Percentiles rank a stretch among this genome's conserved stretches.
Evolutionary conservation across 2,329 filamentous ascomycete species (phyloP).

Genomic region (Alternaria conjuncta): DNA sequence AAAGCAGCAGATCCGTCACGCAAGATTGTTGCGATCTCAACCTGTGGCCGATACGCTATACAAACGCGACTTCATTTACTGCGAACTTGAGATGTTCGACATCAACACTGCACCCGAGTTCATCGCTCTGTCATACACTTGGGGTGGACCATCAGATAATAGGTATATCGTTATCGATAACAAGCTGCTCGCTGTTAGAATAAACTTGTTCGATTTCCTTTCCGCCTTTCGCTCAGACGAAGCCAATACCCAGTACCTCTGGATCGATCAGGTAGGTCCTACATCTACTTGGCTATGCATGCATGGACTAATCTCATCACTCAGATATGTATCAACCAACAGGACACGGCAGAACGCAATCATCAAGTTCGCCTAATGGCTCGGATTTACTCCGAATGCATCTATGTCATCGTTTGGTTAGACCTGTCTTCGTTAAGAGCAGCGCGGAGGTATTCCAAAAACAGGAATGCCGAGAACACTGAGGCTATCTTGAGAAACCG

Average conservation of each 20-base stretch:
- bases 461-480: neutral
- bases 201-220: slow-evolving; percentile 1
- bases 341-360: neutral
- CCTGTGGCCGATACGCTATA: neutral
- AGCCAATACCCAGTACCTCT: neutral
- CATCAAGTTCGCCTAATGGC: slow-evolving; percentile 12
- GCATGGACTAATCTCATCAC: neutral
- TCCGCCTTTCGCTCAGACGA: neutral
- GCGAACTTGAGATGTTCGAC: neutral
- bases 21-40: neutral
- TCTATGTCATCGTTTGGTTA: slow-evolving; percentile 7
- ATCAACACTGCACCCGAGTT: neutral
- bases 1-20: neutral
- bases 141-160: neutral
- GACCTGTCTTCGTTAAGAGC: neutral
- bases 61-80: neutral
- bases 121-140: slow-evolving; percentile 8
- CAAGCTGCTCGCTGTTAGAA: neutral
- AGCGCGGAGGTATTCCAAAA: neutral
- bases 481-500: neutral
- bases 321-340: slow-evolving; percentile 11
- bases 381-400: neutral
- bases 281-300: neutral
- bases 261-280: slow-evolving; percentile 5
- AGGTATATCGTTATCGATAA: neutral